Evolutionary conservation across 2,329 filamentous ascomycete genomes (phyloP), one percentile per base, ranked within the genome.

Genomic region (Drechslera avenae): DNA sequence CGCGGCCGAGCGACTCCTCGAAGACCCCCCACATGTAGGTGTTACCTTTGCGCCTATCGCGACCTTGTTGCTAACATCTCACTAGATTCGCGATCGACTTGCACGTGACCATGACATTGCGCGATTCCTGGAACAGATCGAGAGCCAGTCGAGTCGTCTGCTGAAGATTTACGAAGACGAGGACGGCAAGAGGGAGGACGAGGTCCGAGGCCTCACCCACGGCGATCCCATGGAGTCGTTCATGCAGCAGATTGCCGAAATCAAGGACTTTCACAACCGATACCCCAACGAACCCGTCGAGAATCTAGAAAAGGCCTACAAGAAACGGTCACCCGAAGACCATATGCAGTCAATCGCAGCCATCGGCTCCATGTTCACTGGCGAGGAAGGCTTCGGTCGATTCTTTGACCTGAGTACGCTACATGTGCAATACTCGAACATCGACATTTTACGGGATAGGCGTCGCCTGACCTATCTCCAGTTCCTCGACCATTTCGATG

Each of bases 261-360:
- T 96, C 66, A 94, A 91, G 67, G 86, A 89, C 39, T 95, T 96
- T 71, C 92, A 99, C 74, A 84, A 87, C 28, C 86, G 88, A 63
- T 97, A 99, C 68, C 93, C 93, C 1, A 95, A 96, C 75, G 91
- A 97, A 71, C 91, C 90, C 23, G 90, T 96, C 39, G 94, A 99
- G 74, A 97, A 97, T 65, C 85, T 96, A 12, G 95, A 99, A 76
- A 85, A 88, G 62, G 89, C 92, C 30, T 99, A 99, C 79, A 91
- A 91, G 73, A 82, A 86, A 68, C 84, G 82, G 50, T 78, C 81
- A 34, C 82, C 81, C 10, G 85, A 86, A 35, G 86, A 88, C 58
- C 83, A 85, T 41, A 67, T 65, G 4, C 84, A 88, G 39, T 78
- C 81, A 1, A 74, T 83, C 48, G 85, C 84, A 35, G 85, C 92